Evolutionary conservation across 208 protist species (phyloP), one percentile per base, ranked within the genome.

Genomic region (Novymonas esmeraldas): DNA sequence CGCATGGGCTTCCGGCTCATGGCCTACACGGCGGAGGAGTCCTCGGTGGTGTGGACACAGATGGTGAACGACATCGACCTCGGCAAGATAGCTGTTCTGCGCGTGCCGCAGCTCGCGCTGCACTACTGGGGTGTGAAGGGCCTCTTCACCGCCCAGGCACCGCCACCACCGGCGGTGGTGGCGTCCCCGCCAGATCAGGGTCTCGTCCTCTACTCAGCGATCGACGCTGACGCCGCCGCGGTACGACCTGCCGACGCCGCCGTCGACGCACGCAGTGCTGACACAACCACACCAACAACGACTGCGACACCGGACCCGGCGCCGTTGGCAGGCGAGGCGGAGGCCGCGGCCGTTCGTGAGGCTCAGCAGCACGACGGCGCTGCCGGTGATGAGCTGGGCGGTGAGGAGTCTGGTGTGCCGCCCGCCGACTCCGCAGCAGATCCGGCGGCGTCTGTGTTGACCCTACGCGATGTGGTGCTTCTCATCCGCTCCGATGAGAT

Each of bases 1-100:
- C 79, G 84, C 45, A 85, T 91, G 84, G 88, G 78, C 4, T 88
- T 89, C 60, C 84, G 88, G 0, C 65, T 94, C 9, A 81, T 89
- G 73, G 88, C 80, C 3, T 94, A 94, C 72, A 78, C 85, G 31
- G 76, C 69, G 22, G 88, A 94, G 64, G 88, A 94, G 74, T 94
- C 84, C 44, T 79, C 83, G 45, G 88, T 94, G 3, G 81, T 94
- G 70, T 90, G 82, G 84, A 94, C 88, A 51, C 88, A 94, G 68
- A 90, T 94, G 84, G 80, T 91, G 36, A 94, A 94, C 73, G 88
- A 94, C 68, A 64, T 89, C 28, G 88, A 89, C 54, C 61, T 94
- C 7, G 84, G 84, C 41, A 94, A 91, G 60, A 77, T 94, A 29
- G 71, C 59, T 24, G 82, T 85, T 28, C 70, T 63, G 14, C 57